Evolutionary conservation across 371 early-diverging fungal species (phyloP), one percentile per base, ranked within the genome.

Genomic region (Rhizopus microsporus): DNA sequence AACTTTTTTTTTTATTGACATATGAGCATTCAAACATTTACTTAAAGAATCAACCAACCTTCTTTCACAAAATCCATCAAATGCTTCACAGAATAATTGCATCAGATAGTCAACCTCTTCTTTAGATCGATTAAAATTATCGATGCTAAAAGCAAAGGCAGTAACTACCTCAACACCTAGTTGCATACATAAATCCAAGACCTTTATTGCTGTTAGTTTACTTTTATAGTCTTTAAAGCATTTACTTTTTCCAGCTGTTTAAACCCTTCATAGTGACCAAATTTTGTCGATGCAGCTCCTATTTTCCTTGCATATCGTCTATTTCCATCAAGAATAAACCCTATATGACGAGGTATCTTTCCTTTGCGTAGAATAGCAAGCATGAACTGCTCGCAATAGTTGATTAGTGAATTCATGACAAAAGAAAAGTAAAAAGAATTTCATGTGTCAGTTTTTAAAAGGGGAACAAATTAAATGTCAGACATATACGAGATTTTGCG

Each of bases 311-410:
- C 96, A 71, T 83, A 99, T 37, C 99, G 87, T 57, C 99, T 80
- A 81, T 99, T 99, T 7, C 99, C 99, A 71, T 99, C 99, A 86
- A 98, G 92, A 53, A 99, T 94, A 69, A 99, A 96, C 1, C 92
- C 99, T 8, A 98, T 81, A 72, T 99, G 99, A n/a, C 82, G 71
- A 2, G 99, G 99, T 17, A 98, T 82, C 3, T 89, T 87, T 3
- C 97, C 97, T 57, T 80, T 83, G 17, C 77, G 74, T 5, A 88
- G 56, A 23, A 23, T 23, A 23, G 23, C 23, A 23, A 23, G 23
- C 23, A 23, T 23, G 23, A 23, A 23, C 23, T 23, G 23, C 23
- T 23, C 23, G 23, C 23, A 23, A 23, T 23, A 23, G 23, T 23
- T 23, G 23, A 23, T 23, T 23, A 23, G 23, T 23, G 23, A 23